Conservation (phyloP, 2,329 filamentous ascomycete species). For the Botrytis elliptica region DNA sequence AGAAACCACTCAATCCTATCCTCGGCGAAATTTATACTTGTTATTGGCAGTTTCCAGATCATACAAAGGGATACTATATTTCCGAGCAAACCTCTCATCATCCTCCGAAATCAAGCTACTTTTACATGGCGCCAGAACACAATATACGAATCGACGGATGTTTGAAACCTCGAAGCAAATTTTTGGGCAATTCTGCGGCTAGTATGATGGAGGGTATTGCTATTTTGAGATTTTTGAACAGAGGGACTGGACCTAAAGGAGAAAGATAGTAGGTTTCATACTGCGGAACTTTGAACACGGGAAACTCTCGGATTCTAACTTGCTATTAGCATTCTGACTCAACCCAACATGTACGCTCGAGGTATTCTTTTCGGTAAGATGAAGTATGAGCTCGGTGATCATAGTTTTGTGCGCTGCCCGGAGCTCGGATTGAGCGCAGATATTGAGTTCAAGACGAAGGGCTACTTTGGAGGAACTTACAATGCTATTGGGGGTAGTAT, state of each 20-base stretch:
- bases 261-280: slow-evolving; percentile 64
- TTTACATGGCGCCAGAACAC: slow-evolving; percentile 94
- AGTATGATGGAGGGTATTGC: slow-evolving; percentile 98
- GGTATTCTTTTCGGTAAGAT: slow-evolving; percentile 98
- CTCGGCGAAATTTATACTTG: slow-evolving; percentile 92
- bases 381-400: slow-evolving; percentile 98
- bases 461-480: slow-evolving; percentile 94
- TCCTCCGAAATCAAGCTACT: slow-evolving; percentile 97
- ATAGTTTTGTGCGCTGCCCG: slow-evolving; percentile 88
- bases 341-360: slow-evolving; percentile 98
- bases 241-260: slow-evolving; percentile 64
- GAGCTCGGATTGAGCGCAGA: slow-evolving; percentile 85
- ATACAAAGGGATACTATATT: slow-evolving; percentile 89
- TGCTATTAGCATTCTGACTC: slow-evolving; percentile 67
- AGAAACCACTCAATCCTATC: slow-evolving; percentile 96
- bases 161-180: slow-evolving; percentile 90
- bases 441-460: slow-evolving; percentile 97
- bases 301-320: background rate
- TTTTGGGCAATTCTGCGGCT: slow-evolving; percentile 93
- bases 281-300: no score
- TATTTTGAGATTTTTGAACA: slow-evolving; percentile 77
- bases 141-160: slow-evolving; percentile 94
- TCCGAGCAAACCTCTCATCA: slow-evolving; percentile 98
- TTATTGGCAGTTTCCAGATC: slow-evolving; percentile 89
- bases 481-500: slow-evolving; percentile 93